A percentile compares a stretch with the other conserved stretches of the same genome.
Evolutionary conservation across 768 basidiomycete genomes (phyloP).

Genomic region (Suillus fuscotomentosus): DNA sequence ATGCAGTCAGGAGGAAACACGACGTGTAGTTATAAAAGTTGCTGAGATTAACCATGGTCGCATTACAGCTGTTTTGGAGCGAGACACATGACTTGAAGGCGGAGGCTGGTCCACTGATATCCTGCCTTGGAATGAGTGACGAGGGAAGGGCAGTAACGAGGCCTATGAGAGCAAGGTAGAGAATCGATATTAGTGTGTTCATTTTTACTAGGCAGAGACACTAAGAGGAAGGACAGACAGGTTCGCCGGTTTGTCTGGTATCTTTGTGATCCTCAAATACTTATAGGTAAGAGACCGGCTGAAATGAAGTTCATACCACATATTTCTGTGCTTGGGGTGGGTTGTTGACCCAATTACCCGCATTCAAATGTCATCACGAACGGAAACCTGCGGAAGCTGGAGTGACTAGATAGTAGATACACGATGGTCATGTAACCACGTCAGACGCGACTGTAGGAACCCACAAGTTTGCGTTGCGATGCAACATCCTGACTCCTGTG

Average conservation of each 20-base stretch:
- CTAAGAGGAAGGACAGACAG: background rate
- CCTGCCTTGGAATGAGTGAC: constrained; percentile 13
- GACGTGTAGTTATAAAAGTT: constrained; percentile 20
- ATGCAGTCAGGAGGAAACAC: constrained; percentile 21
- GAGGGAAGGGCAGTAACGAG: constrained; percentile 3
- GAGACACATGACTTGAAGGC: constrained; percentile 12
- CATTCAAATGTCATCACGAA: background rate
- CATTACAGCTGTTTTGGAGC: constrained; percentile 20
- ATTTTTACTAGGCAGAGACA: background rate
- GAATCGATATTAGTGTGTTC: background rate
- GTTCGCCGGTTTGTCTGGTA: too few relatives aligned
- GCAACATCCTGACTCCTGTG: too few relatives aligned
- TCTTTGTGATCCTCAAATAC: background rate
- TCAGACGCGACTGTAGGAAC: too few relatives aligned
- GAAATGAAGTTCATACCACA: background rate
- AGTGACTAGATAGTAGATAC: background rate
- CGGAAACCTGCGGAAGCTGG: too few relatives aligned
- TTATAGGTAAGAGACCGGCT: background rate
- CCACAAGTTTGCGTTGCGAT: too few relatives aligned
- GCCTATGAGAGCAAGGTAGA: constrained; percentile 7
- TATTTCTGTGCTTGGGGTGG: background rate
- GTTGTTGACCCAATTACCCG: background rate
- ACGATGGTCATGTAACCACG: background rate
- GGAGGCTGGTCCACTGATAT: background rate
- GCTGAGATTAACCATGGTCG: constrained; percentile 13